Evolutionary conservation across 169 alveolate genomes (phyloP), one percentile per base, ranked within the genome.

Genomic region (Plasmodium cynomolgi): DNA sequence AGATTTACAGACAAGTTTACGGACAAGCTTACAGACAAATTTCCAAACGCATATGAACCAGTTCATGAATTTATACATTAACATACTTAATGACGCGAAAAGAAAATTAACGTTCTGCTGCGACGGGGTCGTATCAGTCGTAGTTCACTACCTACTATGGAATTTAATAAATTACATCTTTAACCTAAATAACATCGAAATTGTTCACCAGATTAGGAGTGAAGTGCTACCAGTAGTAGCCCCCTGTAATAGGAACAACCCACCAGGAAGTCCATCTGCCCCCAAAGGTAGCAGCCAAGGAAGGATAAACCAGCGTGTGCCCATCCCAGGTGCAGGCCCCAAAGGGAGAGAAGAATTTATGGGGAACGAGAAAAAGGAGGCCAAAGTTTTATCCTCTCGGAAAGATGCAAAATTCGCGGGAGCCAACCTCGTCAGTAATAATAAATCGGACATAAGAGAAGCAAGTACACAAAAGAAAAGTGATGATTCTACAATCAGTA

Each of bases 101-200:
- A 62, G 94, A 29, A 88, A 88, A 80, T n/a, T 88, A 80, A 77
- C 82, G 84, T 88, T 88, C 74, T 88, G 91, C 31, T 88, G 94
- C 54, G 91, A 88, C 47, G 90, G 94, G 15, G 74, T 80, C 47
- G 56, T 47, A 80, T 88, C 94, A 9, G 74, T 88, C 47, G 90
- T 88, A 39, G 83, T 88, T 37, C 94, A 88, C 82, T 88, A 88
- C 73, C 5, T 88, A 15, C 54, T 88, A 3, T 88, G 94, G 94
- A 88, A 88, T 88, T 88, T 88, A 88, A 88, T 88, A 39, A 88
- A 88, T 29, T 88, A 88, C 26, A 88, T 88, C 37, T 88, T 88
- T 88, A 88, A 88, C 23, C 34, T 88, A 88, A 88, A 88, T 68
- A 88, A 88, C 73, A 88, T 88, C 20, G 94, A 88, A 88, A 88